A percentile compares a stretch with the other conserved stretches of the same genome.
These are phyloP conservation scores for Nannochloropsis gaditana DNA, from an alignment of 108 stramenopile genomes.

Conservation along the genomic window DNA sequence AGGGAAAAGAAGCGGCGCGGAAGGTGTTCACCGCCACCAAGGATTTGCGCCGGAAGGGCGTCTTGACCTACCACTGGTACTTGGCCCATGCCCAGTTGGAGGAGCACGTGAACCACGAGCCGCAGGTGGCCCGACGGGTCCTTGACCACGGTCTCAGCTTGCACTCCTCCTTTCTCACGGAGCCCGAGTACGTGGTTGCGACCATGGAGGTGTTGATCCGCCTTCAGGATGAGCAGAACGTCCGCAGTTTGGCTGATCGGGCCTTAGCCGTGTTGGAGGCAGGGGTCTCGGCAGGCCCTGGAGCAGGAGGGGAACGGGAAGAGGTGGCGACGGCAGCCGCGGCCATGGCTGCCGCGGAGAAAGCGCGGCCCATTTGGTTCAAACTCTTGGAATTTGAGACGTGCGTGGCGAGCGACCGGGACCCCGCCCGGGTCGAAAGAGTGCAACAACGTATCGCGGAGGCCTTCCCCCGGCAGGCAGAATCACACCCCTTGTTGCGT, in stretches of 20 bases:
- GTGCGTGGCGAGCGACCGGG: background rate
- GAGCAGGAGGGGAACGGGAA: background rate
- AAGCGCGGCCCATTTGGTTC: background rate
- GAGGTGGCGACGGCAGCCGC: conserved; percentile 4
- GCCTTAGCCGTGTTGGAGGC: background rate
- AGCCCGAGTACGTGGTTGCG: conserved; percentile 37
- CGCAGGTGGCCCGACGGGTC: conserved; percentile 36
- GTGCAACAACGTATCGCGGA: background rate
- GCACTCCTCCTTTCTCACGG: conserved; percentile 33
- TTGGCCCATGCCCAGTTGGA: conserved; percentile 39
- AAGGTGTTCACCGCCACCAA: conserved; percentile 25
- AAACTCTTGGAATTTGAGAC: background rate
- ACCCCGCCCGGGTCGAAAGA: background rate
- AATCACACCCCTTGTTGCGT: background rate
- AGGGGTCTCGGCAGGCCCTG: background rate
- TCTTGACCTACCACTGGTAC: conserved; percentile 30
- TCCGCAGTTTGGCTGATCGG: conserved; percentile 9
- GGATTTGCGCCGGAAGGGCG: conserved; percentile 25
- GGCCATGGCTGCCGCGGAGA: conserved; percentile 10
- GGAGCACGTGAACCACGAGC: conserved; percentile 41
- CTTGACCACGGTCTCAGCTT: conserved; percentile 32
- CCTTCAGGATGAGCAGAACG: background rate
- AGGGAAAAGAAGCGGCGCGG: conserved; percentile 38
- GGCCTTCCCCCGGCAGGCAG: background rate
- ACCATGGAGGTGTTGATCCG: conserved; percentile 32